These are phyloP conservation scores for Triangularia verruculosa DNA, from an alignment of 2,329 filamentous ascomycete species.

Conservation along the genomic window DNA sequence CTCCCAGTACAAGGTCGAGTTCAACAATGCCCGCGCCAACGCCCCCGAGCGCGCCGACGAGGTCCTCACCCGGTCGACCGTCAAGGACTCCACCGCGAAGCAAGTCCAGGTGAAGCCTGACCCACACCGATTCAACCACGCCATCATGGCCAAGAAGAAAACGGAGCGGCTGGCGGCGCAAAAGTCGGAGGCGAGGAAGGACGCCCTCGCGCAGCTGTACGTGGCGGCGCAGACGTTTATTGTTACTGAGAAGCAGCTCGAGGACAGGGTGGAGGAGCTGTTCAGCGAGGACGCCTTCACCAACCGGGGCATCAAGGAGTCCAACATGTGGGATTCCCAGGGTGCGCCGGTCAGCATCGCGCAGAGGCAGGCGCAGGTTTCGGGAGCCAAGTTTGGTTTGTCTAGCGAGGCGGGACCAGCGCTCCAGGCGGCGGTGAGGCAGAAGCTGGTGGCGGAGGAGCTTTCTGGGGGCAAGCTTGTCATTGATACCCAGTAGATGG, in stretches of 20 bases:
- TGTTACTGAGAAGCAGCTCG: constrained; percentile 73
- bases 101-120: constrained; percentile 56
- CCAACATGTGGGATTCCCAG: constrained; percentile 52
- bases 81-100: constrained; percentile 51
- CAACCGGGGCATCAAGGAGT: constrained; percentile 20
- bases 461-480: constrained; percentile 56
- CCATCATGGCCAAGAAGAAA: constrained; percentile 41
- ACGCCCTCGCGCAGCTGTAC: constrained; percentile 82
- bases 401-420: constrained; percentile 40
- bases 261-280: constrained; percentile 67
- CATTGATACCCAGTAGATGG: neutral
- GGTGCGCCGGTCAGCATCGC: constrained; percentile 45
- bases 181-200: constrained; percentile 59
- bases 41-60: constrained; percentile 71
- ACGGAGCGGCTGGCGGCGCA: constrained; percentile 44
- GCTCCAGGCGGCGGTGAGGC: constrained; percentile 47
- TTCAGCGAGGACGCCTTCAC: constrained; percentile 57
- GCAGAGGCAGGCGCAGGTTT: constrained; percentile 42
- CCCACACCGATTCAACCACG: constrained; percentile 57
- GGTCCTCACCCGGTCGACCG: constrained; percentile 66
- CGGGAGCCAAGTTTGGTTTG: constrained; percentile 33
- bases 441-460: constrained; percentile 55
- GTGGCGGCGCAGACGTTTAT: constrained; percentile 87
- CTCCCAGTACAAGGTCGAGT: constrained; percentile 32
- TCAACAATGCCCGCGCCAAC: constrained; percentile 46